phyloP scores from a whole-genome alignment of 805 yeast genomes.

The Lipomyces spencermartinsiae region DNA sequence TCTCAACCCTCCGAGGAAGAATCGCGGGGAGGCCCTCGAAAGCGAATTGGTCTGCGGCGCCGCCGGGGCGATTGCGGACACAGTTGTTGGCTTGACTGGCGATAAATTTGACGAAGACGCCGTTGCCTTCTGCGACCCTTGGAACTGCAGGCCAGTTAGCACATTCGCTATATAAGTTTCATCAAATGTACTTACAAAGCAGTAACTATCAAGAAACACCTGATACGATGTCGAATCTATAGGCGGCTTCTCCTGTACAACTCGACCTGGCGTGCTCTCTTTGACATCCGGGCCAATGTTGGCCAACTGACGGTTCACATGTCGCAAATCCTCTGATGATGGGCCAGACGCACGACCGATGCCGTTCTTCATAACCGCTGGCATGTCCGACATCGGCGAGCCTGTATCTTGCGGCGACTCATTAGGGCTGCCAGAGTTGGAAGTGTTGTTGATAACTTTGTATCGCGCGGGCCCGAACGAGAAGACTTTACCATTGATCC shows the following conservation, averaged over 20 bases:
- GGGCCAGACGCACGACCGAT: constrained; percentile 23
- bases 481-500: background rate
- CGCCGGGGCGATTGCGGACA: background rate
- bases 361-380: constrained; percentile 8
- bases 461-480: constrained; percentile 18
- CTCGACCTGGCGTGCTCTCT: constrained; percentile 1
- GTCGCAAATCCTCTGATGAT: constrained; percentile 35
- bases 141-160: constrained; percentile 15
- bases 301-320: constrained; percentile 35
- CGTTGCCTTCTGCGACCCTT: constrained; percentile 25
- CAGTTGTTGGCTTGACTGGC: background rate
- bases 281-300: constrained; percentile 19
- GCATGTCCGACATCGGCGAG: constrained; percentile 20
- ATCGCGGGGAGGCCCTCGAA: background rate
- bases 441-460: constrained; percentile 14
- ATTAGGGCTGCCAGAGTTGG: constrained; percentile 4
- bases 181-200: constrained; percentile 42
- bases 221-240: constrained; percentile 49
- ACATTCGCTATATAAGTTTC: background rate
- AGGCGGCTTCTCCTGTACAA: constrained; percentile 39
- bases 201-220: constrained; percentile 49
- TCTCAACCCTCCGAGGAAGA: background rate
- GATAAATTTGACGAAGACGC: background rate
- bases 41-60: background rate
- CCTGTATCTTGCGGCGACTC: constrained; percentile 4